Conservation (phyloP, 2,329 filamentous ascomycete genomes). For the Penicillium freii region DNA sequence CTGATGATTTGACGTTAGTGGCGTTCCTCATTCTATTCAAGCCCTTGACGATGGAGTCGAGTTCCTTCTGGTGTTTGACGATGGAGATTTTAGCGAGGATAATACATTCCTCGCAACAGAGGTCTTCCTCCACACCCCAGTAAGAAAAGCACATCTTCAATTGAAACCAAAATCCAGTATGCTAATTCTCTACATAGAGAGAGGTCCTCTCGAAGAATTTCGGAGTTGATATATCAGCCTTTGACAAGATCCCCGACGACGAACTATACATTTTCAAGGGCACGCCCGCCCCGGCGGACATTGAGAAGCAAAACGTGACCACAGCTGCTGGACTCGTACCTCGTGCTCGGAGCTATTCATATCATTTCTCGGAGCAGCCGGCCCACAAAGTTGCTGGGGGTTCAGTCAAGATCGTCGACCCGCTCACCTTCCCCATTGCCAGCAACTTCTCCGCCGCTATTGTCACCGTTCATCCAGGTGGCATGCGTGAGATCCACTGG, state of each 20-base stretch:
- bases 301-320: conserved; percentile 63
- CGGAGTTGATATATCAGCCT: conserved; percentile 47
- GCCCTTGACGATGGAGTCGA: conserved; percentile 67
- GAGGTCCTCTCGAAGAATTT: conserved; percentile 57
- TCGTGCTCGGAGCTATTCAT: conserved; percentile 64
- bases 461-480: conserved; percentile 68
- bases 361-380: conserved; percentile 68
- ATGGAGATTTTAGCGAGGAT: conserved; percentile 62
- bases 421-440: conserved; percentile 71
- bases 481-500: conserved; percentile 79
- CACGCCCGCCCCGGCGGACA: conserved; percentile 59
- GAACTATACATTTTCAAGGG: conserved; percentile 79
- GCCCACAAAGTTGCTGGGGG: conserved; percentile 67
- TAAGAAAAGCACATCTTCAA: conserved; percentile 8
- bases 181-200: conserved; percentile 28
- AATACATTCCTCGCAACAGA: conserved; percentile 73
- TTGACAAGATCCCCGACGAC: conserved; percentile 62
- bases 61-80: conserved; percentile 63
- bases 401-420: conserved; percentile 70
- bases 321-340: conserved; percentile 63
- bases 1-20: conserved; percentile 33
- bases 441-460: conserved; percentile 71
- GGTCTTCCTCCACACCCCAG: conserved; percentile 50
- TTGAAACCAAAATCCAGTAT: neutral
- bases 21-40: conserved; percentile 74